Evolutionary conservation across 2,329 filamentous ascomycete species (phyloP).

Genomic region (Canariomyces notabilis): DNA sequence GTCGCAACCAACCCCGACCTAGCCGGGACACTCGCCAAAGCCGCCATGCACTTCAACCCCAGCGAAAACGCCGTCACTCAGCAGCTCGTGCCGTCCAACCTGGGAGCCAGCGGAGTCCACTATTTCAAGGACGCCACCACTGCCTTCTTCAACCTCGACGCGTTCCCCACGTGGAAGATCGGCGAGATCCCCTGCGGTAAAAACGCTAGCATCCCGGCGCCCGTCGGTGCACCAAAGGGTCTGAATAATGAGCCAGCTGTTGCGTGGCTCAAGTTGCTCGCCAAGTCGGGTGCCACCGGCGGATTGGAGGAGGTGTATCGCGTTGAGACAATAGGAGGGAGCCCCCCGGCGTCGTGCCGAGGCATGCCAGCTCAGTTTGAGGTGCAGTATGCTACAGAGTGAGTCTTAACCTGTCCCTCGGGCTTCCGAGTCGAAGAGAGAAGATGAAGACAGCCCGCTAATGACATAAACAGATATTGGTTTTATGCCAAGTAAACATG

Average conservation of each 20-base stretch:
- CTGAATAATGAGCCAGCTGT: conserved; percentile 64
- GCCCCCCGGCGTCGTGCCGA: conserved; percentile 66
- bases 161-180: conserved; percentile 44
- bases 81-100: conserved; percentile 51
- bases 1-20: conserved; percentile 65
- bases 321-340: conserved; percentile 77
- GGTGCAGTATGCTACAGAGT: conserved; percentile 79
- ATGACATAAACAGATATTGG: conserved; percentile 17
- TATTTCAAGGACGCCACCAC: conserved; percentile 69
- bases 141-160: conserved; percentile 76
- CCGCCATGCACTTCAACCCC: conserved; percentile 64
- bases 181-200: conserved; percentile 61
- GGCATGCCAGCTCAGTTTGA: conserved; percentile 60
- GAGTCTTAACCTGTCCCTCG: conserved; percentile 43
- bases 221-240: conserved; percentile 54
- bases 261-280: conserved; percentile 70
- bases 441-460: conserved; percentile 1
- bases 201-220: conserved; percentile 56
- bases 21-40: conserved; percentile 57
- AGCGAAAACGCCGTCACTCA: conserved; percentile 31
- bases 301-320: conserved; percentile 73
- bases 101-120: conserved; percentile 69
- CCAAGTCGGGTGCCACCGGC: conserved; percentile 51
- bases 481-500: conserved; percentile 17
- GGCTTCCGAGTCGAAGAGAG: not conserved